Evolutionary conservation across 495 filamentous ascomycete genomes (phyloP), one percentile per base, ranked within the genome.

Genomic region (Aspergillus homomorphus): DNA sequence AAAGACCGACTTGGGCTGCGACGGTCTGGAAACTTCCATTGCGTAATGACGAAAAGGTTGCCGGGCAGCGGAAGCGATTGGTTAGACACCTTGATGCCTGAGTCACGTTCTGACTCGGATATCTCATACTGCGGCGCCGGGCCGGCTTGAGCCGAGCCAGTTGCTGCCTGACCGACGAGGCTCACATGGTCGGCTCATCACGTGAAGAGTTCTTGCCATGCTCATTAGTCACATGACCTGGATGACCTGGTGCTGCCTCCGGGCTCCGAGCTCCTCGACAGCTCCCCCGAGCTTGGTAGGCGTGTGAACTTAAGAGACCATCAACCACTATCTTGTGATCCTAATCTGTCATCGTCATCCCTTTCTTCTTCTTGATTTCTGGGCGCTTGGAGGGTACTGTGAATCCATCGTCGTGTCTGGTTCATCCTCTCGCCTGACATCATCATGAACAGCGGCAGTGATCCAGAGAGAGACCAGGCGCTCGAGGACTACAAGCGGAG

Each of bases 401-500:
- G 23, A 28, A 14, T 8, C 15, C 3, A 21, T 20, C 20, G 41
- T 24, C 7, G 16, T 28, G 14, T 50, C 45, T 48, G 20, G 19
- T 54, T 42, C 9, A 15, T 23, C 45, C n/a, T 30, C 23, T 53
- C 14, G 21, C 24, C 53, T 43, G 18, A 24, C 49, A 55, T 55
- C 73, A 73, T 59, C 49, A 83, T 83, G 80, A 75, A 77, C 71
- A 73, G 75, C 56, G 76, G 73, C 62, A 64, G 69, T 62, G 80
- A 83, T 62, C 78, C 80, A 54, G 92, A 96, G 81, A 83, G 92
- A 68, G 80, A 89, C 53, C 84, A 89, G 70, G 89, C 92, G 67
- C 85, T 97, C 64, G 83, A 91, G 60, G 85, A 90, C 49, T 96
- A 92, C 84, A 94, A 93, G 80, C 82, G 81, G 58, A 96, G 94